A percentile compares a stretch with the other conserved stretches of the same genome.
phyloP scores from a whole-genome alignment of 257 asterid species.

The Mitragyna speciosa region DNA sequence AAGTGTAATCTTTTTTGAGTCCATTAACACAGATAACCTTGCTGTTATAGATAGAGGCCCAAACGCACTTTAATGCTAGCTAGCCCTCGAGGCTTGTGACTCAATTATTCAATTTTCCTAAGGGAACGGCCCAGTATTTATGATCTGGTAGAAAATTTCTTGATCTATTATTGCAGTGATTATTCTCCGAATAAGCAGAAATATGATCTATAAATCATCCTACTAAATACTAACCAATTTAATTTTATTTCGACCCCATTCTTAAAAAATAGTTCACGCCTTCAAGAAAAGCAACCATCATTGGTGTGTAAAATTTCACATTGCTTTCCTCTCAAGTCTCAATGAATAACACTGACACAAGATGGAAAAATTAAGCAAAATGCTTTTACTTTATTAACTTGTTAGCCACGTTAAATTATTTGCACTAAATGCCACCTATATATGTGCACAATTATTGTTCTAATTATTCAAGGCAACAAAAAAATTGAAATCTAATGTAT shows the following conservation, averaged over 20 bases:
- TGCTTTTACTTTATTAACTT: no score
- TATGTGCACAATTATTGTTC: neutral
- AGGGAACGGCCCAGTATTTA: neutral
- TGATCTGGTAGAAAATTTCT: neutral
- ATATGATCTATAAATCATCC: no score
- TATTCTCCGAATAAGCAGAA: no score
- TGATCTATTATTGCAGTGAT: neutral
- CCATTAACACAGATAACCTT: no score
- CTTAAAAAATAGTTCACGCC: neutral
- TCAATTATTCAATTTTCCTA: no score
- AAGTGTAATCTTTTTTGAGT: no score
- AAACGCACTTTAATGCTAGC: neutral
- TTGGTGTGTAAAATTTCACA: neutral
- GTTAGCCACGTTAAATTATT: neutral
- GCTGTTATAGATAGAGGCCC: neutral
- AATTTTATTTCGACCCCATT: no score
- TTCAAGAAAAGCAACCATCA: neutral
- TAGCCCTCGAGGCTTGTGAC: neutral
- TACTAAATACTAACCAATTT: no score
- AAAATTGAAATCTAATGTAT: neutral
- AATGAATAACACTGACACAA: no score
- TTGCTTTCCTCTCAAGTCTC: neutral
- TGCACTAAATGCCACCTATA: neutral
- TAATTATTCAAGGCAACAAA: neutral
- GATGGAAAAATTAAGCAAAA: no score